Conservation (phyloP, 1,139 yeast genomes). For the Hansenula sp. region DNA sequence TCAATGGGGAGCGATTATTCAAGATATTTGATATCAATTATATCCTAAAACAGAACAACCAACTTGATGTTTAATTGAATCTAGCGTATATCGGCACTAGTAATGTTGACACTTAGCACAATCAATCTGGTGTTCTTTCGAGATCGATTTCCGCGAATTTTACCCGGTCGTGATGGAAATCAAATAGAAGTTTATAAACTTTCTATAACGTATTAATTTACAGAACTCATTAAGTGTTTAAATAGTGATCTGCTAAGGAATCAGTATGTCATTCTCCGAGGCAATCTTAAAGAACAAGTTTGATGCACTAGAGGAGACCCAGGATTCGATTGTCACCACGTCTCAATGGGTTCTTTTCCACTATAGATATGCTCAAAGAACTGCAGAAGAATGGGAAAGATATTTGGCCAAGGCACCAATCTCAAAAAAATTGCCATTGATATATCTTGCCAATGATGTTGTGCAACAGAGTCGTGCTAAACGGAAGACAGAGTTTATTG, state of each 20-base stretch:
- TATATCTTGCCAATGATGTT: slow-evolving; percentile 79
- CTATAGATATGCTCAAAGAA: slow-evolving; percentile 56
- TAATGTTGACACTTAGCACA: too few species aligned
- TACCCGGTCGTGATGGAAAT: background rate
- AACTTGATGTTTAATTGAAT: too few species aligned
- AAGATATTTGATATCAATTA: too few species aligned
- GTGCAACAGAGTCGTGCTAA: slow-evolving; percentile 77
- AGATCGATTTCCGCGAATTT: background rate
- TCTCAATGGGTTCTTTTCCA: slow-evolving; percentile 87
- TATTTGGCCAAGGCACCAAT: slow-evolving; percentile 36
- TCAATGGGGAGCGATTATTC: too few species aligned
- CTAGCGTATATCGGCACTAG: too few species aligned
- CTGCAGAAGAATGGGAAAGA: slow-evolving; percentile 60
- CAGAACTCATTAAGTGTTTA: too few species aligned
- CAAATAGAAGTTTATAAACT: too few species aligned
- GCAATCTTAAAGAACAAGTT: slow-evolving; percentile 55
- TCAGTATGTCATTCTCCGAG: slow-evolving; percentile 54
- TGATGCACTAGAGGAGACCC: slow-evolving; percentile 63
- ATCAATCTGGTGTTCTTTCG: background rate
- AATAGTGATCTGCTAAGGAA: background rate
- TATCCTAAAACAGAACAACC: too few species aligned
- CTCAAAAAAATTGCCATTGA: slow-evolving; percentile 49
- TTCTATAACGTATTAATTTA: too few species aligned
- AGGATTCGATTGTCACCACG: slow-evolving; percentile 76
- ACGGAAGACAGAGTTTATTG: slow-evolving; percentile 53